These are phyloP conservation scores for Entomortierella chlamydospora DNA, from an alignment of 192 early-diverging fungal genomes.

Conservation along the genomic window DNA sequence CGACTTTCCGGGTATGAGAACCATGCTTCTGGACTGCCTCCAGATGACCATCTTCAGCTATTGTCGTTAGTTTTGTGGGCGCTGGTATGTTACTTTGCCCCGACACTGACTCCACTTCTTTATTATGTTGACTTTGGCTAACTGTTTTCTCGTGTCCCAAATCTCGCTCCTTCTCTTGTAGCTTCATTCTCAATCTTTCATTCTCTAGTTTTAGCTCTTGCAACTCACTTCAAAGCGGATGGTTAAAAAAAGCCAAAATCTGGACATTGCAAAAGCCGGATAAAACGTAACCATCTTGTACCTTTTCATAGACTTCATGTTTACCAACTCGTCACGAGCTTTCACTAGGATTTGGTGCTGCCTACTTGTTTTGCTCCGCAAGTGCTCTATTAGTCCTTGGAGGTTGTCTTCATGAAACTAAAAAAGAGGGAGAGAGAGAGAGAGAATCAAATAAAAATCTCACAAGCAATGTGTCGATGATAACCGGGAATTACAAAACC, in stretches of 20 bases:
- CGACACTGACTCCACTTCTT: neutral
- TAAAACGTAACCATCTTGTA: conserved; percentile 7
- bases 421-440: neutral
- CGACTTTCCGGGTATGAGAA: neutral
- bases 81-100: neutral
- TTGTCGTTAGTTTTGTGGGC: neutral
- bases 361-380: conserved; percentile 17
- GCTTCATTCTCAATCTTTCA: conserved; percentile 15
- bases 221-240: conserved; percentile 5
- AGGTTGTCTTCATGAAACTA: conserved; percentile 50
- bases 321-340: conserved; percentile 16
- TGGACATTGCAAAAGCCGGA: neutral
- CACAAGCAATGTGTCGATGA: no score
- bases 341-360: conserved; percentile 27
- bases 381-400: conserved; percentile 13
- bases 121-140: neutral
- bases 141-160: neutral
- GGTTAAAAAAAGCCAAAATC: neutral
- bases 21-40: neutral
- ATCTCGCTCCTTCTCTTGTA: conserved; percentile 4
- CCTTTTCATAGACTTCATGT: conserved; percentile 29
- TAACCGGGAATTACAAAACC: no score
- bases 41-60: neutral
- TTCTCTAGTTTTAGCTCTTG: conserved; percentile 26
- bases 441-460: no score